These are phyloP conservation scores for Cryptosporidium meleagridis DNA, from an alignment of 169 alveolate genomes.

Conservation along the genomic window DNA sequence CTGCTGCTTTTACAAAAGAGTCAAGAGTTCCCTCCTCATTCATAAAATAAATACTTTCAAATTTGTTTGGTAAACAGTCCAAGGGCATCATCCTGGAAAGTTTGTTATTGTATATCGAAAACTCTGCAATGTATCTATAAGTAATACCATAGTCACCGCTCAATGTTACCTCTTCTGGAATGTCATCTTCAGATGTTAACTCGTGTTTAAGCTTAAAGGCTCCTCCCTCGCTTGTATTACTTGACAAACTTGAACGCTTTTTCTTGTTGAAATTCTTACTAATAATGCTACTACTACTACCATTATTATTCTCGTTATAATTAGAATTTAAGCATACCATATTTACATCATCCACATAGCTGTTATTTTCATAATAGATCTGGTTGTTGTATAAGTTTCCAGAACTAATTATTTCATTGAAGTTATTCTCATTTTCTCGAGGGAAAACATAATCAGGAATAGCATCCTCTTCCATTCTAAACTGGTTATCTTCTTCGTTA, in stretches of 20 bases:
- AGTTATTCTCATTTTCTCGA: conserved; percentile 15
- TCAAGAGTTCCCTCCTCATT: conserved; percentile 18
- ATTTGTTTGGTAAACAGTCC: conserved; percentile 40
- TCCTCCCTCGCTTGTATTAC: neutral
- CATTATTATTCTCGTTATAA: neutral
- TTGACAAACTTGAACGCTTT: conserved; percentile 6
- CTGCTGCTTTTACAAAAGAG: neutral
- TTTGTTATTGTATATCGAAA: conserved; percentile 45
- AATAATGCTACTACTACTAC: neutral
- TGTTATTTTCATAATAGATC: conserved; percentile 14
- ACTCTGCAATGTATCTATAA: conserved; percentile 63
- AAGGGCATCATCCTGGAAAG: conserved; percentile 60
- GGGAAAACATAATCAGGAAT: conserved; percentile 52
- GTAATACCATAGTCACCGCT: conserved; percentile 22
- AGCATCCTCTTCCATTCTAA: conserved; percentile 13
- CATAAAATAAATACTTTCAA: conserved; percentile 44
- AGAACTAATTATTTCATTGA: conserved; percentile 1
- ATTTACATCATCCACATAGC: conserved; percentile 18
- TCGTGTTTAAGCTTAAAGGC: conserved; percentile 28
- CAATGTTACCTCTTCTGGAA: conserved; percentile 57
- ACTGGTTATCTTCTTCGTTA: conserved; percentile 17
- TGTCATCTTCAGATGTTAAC: conserved; percentile 37
- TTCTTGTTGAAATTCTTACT: neutral
- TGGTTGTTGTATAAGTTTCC: neutral
- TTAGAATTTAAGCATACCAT: neutral